Base-by-base conservation (phyloP, 352 stramenopile genomes). In the Phytophthora kernoviae region DNA sequence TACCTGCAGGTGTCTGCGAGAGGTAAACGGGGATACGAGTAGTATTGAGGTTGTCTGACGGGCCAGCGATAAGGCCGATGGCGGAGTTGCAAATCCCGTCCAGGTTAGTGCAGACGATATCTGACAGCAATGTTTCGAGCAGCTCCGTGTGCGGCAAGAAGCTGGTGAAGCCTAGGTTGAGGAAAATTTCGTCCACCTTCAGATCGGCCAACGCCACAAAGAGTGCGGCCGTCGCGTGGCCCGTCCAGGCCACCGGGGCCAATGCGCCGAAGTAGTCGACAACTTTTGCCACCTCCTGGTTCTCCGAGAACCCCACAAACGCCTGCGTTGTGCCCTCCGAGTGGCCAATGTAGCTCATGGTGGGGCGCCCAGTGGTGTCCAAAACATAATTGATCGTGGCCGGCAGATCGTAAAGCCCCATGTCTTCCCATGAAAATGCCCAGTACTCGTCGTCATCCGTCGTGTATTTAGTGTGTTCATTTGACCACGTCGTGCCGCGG, bases 21-120 rank as follows among this genome's bases (percentile, higher is more conserved):
- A 87, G 50, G 52, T 87, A 87, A 12, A 84, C 77, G 22, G 80
- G 68, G 30, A 84, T 79, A 4, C 74, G 70, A 17, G 65, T 73
- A 17, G 55, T 47, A 65, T 87, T 87, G 33, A 84, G 34, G 49
- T 84, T 81, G 39, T 73, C 50, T 0, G 76, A 81, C 7, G 62
- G 62, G 1, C 70, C 73, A 7, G 62, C 69, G 37, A 86, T 49
- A 11, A 57, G 43, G 21, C 79, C 70, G 65, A 86, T 78, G 45
- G 75, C 52, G 12, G 37, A 72, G 63, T 76, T 68, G 47, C 77
- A 87, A 5, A 70, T 55, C 15, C 67, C 65, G 34, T 81, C 56
- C 43, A 75, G 50, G 41, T 77, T 75, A 4, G 76, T 66, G 41
- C 76, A 86, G 9, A 47, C 60, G 39, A 65, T 76, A 32, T 69